Conservation (phyloP, 257 asterid genomes). For the Cordia subcordata region DNA sequence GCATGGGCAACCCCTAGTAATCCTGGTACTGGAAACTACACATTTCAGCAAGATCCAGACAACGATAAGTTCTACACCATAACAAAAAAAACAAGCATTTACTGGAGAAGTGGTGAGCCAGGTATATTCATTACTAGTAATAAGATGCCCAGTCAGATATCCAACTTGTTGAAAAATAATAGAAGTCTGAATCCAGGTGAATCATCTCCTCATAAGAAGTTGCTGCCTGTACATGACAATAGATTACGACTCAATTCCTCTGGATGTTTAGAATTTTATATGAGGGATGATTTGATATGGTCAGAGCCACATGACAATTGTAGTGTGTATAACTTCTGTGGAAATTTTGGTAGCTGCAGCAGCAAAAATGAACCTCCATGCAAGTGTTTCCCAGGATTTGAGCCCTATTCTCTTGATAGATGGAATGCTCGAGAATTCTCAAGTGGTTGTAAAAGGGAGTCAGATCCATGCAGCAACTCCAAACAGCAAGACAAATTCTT, state of each 20-base stretch:
- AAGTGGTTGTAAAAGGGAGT: conserved; percentile 17
- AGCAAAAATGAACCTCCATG: conserved; percentile 1
- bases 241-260: conserved; percentile 29
- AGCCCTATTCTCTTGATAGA: not conserved
- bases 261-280: conserved; percentile 27
- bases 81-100: not conserved
- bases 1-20: conserved; percentile 19
- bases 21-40: conserved; percentile 12
- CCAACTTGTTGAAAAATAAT: conserved; percentile 10
- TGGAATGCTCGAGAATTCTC: conserved; percentile 6
- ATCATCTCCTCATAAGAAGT: too few relatives aligned
- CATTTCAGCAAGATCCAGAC: conserved; percentile 14
- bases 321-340: conserved; percentile 19
- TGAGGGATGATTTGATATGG: conserved; percentile 17
- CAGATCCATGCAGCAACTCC: conserved; percentile 5
- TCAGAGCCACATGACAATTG: conserved; percentile 19
- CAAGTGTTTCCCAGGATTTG: conserved; percentile 30
- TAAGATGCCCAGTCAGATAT: not conserved
- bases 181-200: too few relatives aligned
- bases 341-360: conserved; percentile 27
- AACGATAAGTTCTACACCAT: conserved; percentile 3
- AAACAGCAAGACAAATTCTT: conserved; percentile 6
- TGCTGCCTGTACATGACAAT: not conserved
- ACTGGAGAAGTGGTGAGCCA: conserved; percentile 25
- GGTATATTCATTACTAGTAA: not conserved